A percentile compares a stretch with the other conserved stretches of the same genome.
Conservation (phyloP, 441 rosid species). For the Euphorbia corollata region DNA sequence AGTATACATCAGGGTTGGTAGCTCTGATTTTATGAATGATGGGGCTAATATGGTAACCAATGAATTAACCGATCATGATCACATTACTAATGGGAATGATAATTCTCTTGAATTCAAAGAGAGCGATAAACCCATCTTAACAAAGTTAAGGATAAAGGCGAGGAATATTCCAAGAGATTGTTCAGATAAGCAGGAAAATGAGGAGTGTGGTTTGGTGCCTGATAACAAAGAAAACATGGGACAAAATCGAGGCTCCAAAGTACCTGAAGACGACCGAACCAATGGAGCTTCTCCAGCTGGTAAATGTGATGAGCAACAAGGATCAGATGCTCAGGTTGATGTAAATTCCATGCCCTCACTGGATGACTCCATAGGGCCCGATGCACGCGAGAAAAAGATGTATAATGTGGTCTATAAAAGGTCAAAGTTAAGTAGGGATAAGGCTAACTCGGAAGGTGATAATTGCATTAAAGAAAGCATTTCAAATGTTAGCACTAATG, state of each 20-base stretch:
- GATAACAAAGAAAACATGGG: conserved; percentile 27
- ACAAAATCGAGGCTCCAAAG: conserved; percentile 25
- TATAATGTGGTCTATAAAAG: conserved; percentile 77
- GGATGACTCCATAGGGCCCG: conserved; percentile 28
- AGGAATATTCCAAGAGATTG: conserved; percentile 30
- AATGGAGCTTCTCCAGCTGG: conserved; percentile 18
- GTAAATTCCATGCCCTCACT: conserved; percentile 27
- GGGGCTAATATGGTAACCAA: conserved; percentile 23
- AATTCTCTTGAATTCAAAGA: conserved; percentile 32
- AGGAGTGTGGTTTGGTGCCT: conserved; percentile 27
- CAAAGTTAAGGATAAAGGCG: conserved; percentile 39
- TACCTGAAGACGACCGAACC: conserved; percentile 20
- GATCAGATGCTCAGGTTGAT: conserved; percentile 32
- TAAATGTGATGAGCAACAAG: conserved; percentile 25
- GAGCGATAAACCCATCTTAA: conserved; percentile 31
- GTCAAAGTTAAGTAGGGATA: conserved; percentile 49
- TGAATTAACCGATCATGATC: conserved; percentile 22
- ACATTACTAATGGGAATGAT: conserved; percentile 22
- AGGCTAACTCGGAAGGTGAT: conserved; percentile 32
- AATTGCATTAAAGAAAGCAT: conserved; percentile 38
- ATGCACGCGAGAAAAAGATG: conserved; percentile 51
- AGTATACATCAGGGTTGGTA: conserved; percentile 20
- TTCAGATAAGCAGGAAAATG: conserved; percentile 29
- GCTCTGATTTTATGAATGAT: conserved; percentile 26
- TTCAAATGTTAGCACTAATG: conserved; percentile 37